Base-by-base conservation (phyloP, 306 rosid genomes). In the Vicia sativa region DNA sequence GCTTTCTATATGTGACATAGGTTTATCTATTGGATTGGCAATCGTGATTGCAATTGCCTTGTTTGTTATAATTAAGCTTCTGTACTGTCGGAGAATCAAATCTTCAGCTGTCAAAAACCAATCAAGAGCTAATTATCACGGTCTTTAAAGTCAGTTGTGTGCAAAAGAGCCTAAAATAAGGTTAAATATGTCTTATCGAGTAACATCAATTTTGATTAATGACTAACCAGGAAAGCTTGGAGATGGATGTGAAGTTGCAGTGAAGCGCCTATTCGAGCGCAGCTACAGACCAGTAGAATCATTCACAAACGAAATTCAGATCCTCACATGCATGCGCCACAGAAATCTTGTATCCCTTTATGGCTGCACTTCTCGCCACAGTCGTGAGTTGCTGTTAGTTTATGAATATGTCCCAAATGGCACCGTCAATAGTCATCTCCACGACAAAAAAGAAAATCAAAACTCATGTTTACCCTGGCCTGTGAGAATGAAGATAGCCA, bases 211-310 rank as follows among this genome's bases (percentile, higher is more conserved):
- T 62, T 12, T 63, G 48, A 54, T 74, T 16, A 1, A 16, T 49
- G 12, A 48, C 19, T 16, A 34, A 62, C 41, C 67, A 88, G 91
- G 95, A 6, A 81, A 46, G 35, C 89, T 88, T 58, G 50, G 28
- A 61, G 95, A 88, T 71, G 89, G 86, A 11, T 74, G 91, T n/a
- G 95, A 88, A 81, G 91, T 88, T 50, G 89, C 91, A 12, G 87
- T 88, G 62, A 88, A 85, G 83, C 81, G 86, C 39, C 71, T 88
- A 7, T 81, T 79, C 9, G 77, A 85, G 70, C 86, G 83, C 38
- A 85, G 78, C 48, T 79, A 80, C 61, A 79, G 72, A 70, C 83
- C 86, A 5, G 68, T 77, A 28, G 84, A 85, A 67, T 81, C 84
- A 28, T 88, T 85, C 72, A 71, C 69, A 59, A 88, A 88, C 14